These are phyloP conservation scores for Aphanomyces cochlioides DNA, from an alignment of 352 stramenopile species.

Conservation along the genomic window DNA sequence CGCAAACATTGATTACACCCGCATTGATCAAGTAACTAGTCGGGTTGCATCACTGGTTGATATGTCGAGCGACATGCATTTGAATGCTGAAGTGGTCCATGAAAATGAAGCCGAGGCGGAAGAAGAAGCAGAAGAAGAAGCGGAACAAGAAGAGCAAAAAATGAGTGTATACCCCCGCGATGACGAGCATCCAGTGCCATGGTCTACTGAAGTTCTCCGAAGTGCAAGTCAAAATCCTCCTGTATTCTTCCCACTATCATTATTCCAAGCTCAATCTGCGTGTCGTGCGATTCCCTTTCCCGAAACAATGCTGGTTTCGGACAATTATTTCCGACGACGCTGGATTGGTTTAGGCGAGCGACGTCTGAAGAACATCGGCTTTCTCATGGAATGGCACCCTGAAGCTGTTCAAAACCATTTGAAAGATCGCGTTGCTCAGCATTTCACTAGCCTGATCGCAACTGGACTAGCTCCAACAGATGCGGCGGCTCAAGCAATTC, in stretches of 20 bases:
- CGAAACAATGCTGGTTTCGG: slow-evolving; percentile 63
- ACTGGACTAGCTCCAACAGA: slow-evolving; percentile 59
- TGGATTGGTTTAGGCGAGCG: slow-evolving; percentile 86
- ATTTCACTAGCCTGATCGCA: slow-evolving; percentile 51
- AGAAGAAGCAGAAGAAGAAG: slow-evolving; percentile 85
- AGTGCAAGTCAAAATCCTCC: neutral
- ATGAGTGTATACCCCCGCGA: slow-evolving; percentile 89
- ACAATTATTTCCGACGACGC: slow-evolving; percentile 83
- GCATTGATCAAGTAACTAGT: slow-evolving; percentile 55
- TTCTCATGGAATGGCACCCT: slow-evolving; percentile 86
- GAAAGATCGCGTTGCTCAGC: slow-evolving; percentile 56
- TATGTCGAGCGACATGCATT: slow-evolving; percentile 41
- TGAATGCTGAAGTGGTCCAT: slow-evolving; percentile 86
- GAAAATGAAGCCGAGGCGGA: slow-evolving; percentile 86
- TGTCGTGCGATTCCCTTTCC: slow-evolving; percentile 76
- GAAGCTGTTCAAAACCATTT: slow-evolving; percentile 67
- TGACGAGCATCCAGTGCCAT: slow-evolving; percentile 84
- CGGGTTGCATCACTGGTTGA: slow-evolving; percentile 58
- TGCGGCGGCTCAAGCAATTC: slow-evolving; percentile 55
- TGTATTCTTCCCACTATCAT: slow-evolving; percentile 67
- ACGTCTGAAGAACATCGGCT: slow-evolving; percentile 83
- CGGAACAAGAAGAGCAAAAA: slow-evolving; percentile 88
- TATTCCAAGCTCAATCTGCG: slow-evolving; percentile 72
- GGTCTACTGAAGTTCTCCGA: slow-evolving; percentile 49
- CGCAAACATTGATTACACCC: slow-evolving; percentile 44